phyloP scores from a whole-genome alignment of 2,329 filamentous ascomycete genomes.

The Emydomyces testavorans region DNA sequence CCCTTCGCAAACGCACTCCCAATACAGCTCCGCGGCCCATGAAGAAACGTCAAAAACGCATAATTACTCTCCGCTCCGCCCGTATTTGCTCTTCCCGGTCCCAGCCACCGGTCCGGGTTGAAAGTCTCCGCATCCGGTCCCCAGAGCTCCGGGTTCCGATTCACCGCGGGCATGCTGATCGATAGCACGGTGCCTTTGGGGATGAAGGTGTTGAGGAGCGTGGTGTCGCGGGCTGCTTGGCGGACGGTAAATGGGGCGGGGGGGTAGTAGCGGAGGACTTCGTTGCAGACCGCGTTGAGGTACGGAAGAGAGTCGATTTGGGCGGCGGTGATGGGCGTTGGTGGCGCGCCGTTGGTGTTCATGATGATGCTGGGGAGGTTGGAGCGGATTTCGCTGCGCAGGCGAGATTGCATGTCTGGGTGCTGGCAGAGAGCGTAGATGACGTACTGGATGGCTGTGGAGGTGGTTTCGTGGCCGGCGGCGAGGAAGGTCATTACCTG shows the following conservation, averaged over 20 bases:
- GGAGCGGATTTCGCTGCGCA: slow-evolving; percentile 57
- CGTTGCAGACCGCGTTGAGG: slow-evolving; percentile 65
- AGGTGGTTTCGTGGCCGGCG: slow-evolving; percentile 71
- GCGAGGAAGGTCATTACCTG: slow-evolving; percentile 86
- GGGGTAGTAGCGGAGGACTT: slow-evolving; percentile 61
- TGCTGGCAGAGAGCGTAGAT: slow-evolving; percentile 57
- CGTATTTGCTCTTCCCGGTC: slow-evolving; percentile 41
- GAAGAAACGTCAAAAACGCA: slow-evolving; percentile 68
- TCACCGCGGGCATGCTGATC: slow-evolving; percentile 55
- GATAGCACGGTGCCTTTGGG: slow-evolving; percentile 60
- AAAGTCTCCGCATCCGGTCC: slow-evolving; percentile 63
- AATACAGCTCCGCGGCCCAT: slow-evolving; percentile 78
- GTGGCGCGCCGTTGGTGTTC: slow-evolving; percentile 48
- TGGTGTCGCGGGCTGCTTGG: slow-evolving; percentile 53
- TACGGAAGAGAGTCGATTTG: slow-evolving; percentile 63
- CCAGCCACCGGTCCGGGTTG: slow-evolving; percentile 66
- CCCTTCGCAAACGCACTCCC: slow-evolving; percentile 67
- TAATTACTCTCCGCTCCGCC: slow-evolving; percentile 69
- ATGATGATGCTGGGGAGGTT: slow-evolving; percentile 42
- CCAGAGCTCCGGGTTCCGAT: slow-evolving; percentile 60
- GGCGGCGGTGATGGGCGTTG: slow-evolving; percentile 31
- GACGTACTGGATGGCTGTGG: slow-evolving; percentile 64
- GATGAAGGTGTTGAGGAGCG: slow-evolving; percentile 51
- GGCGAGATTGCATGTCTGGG: slow-evolving; percentile 51
- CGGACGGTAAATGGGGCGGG: slow-evolving; percentile 63